Evolutionary conservation across 2,329 filamentous ascomycete species (phyloP), one percentile per base, ranked within the genome.

Genomic region (Colletotrichum sansevieriae): DNA sequence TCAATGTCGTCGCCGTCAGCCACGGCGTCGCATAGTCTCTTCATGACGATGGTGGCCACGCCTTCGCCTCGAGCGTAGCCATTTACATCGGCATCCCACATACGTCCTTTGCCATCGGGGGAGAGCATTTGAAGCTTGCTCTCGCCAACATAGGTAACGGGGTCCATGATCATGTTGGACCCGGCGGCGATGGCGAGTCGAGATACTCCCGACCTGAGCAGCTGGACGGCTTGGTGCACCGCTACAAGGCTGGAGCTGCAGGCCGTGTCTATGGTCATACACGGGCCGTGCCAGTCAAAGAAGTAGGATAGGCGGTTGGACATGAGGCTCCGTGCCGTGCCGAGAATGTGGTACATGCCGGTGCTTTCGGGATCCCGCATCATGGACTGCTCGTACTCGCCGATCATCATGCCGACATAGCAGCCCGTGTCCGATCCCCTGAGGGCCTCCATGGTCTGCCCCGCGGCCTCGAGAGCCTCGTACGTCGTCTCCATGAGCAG

Each of bases 1-100:
- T 73, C 64, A 15, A 78, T 76, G 37, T 68, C 41, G 41, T 78
- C 73, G 20, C 73, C 73, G 63, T 78, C 72, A 20, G 3, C 72
- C 3, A 87, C 61, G 0, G 87, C 87, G 1, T 77, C 70, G 13
- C 71, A 76, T 4, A 87, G 75, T 2, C 71, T 73, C 72, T 88
- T 88, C 5, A 88, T 68, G 0, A 87, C 73, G 0, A 88, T 71
- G 0, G 78, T 75, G 1, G 80, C 83, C 8, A 85, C 73, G 2
- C 85, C 86, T 49, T 89, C 87, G 9, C 85, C 86, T 0, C 86
- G 79, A 4, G 78, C 84, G 71, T 87, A 88, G 0, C 87, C 86
- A 70, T 86, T 76, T 0, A 83, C 86, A 2, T 73, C 74, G 2
- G 73, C 76, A 70, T 84, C 82, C 76, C 79, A 85, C 76, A 81